These are phyloP conservation scores for Zymoseptoria brevis DNA, from an alignment of 2,329 filamentous ascomycete genomes.

Conservation along the genomic window DNA sequence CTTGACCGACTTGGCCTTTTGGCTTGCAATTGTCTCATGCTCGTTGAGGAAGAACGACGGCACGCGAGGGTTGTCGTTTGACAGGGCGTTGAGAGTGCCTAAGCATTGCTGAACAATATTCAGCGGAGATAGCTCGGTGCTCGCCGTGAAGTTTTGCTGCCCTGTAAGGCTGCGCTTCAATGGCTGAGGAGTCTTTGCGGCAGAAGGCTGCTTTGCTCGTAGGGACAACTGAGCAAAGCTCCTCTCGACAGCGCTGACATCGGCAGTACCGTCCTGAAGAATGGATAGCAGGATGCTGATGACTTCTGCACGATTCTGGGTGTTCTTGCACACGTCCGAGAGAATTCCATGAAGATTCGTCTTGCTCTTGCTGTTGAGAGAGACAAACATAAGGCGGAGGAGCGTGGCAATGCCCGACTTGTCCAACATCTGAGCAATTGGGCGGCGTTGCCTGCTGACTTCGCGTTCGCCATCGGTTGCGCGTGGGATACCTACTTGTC, in stretches of 20 bases:
- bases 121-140: constrained; percentile 83
- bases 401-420: constrained; percentile 94
- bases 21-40: constrained; percentile 61
- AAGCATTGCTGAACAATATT: constrained; percentile 95
- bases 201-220: constrained; percentile 63
- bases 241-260: constrained; percentile 86
- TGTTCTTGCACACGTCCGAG: constrained; percentile 86
- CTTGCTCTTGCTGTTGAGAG: constrained; percentile 79
- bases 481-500: constrained; percentile 18
- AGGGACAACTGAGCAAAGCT: constrained; percentile 91
- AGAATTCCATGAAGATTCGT: constrained; percentile 79
- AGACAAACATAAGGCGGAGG: constrained; percentile 95
- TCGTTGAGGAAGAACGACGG: constrained; percentile 90
- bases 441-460: constrained; percentile 56
- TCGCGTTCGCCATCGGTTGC: constrained; percentile 21
- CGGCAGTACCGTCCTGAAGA: constrained; percentile 87
- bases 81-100: constrained; percentile 73
- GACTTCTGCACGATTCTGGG: constrained; percentile 90
- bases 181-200: constrained; percentile 70
- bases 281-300: constrained; percentile 88
- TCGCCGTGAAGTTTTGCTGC: constrained; percentile 34
- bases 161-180: constrained; percentile 68
- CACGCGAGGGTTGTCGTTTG: constrained; percentile 76
- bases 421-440: constrained; percentile 92
- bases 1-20: constrained; percentile 58